These are phyloP conservation scores for Symbiodinium natans DNA, from an alignment of 73 alveolate genomes.

Conservation along the genomic window DNA sequence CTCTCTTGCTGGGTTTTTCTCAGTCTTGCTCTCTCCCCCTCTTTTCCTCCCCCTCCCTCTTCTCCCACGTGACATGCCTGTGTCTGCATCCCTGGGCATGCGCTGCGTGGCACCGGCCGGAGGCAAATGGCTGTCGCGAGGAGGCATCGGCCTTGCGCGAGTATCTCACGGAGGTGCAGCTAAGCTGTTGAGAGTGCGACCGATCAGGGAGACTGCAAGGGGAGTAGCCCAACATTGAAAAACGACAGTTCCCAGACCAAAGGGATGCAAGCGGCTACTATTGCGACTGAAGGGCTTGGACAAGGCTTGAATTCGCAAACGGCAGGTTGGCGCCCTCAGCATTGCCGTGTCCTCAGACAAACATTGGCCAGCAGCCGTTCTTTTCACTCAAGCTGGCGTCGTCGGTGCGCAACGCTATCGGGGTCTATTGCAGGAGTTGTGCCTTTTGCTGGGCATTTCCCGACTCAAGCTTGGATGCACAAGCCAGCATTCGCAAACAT, in stretches of 20 bases:
- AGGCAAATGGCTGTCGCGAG: slow-evolving; percentile 51
- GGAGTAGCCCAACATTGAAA: neutral
- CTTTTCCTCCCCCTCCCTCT: too few relatives aligned
- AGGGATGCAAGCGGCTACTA: too few relatives aligned
- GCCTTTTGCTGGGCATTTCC: neutral
- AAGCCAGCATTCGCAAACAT: neutral
- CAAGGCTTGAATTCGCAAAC: too few relatives aligned
- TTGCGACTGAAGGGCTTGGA: too few relatives aligned
- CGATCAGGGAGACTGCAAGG: neutral
- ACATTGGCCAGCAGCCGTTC: neutral
- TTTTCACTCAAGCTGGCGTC: too few relatives aligned
- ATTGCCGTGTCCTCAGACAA: neutral
- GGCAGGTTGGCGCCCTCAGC: slow-evolving; percentile 60
- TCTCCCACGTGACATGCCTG: too few relatives aligned
- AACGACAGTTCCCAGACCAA: neutral
- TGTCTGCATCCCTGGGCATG: too few relatives aligned
- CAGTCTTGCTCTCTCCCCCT: too few relatives aligned
- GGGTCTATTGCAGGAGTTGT: too few relatives aligned
- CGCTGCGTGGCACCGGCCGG: too few relatives aligned
- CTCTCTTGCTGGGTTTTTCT: too few relatives aligned
- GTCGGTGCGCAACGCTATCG: too few relatives aligned
- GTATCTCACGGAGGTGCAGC: slow-evolving; percentile 50
- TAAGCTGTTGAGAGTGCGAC: neutral
- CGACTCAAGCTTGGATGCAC: neutral
- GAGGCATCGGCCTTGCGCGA: slow-evolving; percentile 66